Conservation (phyloP, 768 basidiomycete species). For the Lentinus brumalis region DNA sequence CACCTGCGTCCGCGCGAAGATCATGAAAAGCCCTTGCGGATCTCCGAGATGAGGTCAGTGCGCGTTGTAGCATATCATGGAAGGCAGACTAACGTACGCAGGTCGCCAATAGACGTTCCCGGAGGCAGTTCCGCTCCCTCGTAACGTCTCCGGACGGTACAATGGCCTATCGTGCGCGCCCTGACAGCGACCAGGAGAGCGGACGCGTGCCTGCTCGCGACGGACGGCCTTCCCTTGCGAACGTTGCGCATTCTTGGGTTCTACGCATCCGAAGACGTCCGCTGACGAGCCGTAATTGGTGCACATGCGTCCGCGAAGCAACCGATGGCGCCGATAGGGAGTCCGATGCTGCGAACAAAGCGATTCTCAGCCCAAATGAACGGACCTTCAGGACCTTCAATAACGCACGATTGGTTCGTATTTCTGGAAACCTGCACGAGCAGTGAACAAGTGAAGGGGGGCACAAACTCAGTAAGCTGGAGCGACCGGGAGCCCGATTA, state of each 20-base stretch:
- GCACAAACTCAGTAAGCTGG: background rate
- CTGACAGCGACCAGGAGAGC: background rate
- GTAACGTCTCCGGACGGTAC: background rate
- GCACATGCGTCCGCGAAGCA: background rate
- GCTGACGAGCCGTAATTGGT: background rate
- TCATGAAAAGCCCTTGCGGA: background rate
- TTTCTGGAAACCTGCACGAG: background rate
- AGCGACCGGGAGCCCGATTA: background rate
- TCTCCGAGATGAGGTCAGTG: constrained; percentile 1
- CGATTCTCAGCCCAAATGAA: background rate
- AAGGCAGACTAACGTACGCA: background rate
- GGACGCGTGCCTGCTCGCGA: background rate
- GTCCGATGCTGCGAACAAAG: background rate
- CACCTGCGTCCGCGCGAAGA: background rate
- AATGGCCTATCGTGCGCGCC: background rate
- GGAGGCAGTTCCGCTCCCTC: background rate
- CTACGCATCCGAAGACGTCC: background rate
- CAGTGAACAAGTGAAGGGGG: background rate
- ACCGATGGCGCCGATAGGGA: constrained; percentile 2
- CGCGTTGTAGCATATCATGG: background rate
- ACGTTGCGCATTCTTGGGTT: background rate
- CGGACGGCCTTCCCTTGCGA: background rate
- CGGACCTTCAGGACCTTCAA: background rate
- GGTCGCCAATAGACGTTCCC: background rate
- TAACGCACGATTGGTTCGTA: background rate